phyloP scores from a whole-genome alignment of 345 rosid genomes.

The Sisymbrium irio region DNA sequence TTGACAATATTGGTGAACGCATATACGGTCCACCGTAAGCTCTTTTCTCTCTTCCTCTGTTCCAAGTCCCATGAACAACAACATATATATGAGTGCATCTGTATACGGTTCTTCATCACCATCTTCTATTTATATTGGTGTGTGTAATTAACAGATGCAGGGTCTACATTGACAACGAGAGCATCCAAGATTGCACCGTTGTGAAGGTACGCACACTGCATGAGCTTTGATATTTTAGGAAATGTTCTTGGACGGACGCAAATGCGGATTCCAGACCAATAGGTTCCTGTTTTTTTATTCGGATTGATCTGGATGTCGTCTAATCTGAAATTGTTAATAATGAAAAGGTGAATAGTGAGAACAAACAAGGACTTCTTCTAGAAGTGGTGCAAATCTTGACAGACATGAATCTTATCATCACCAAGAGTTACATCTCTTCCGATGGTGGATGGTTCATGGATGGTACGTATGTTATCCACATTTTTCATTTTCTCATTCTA shows the following conservation, averaged over 20 bases:
- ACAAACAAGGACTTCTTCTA: slow-evolving; percentile 72
- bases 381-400: slow-evolving; percentile 76
- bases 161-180: slow-evolving; percentile 69
- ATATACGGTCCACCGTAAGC: slow-evolving; percentile 63
- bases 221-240: not conserved
- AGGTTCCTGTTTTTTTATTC: not conserved
- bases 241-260: not conserved
- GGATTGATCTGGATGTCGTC: not conserved
- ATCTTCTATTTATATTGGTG: not conserved
- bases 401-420: slow-evolving; percentile 61
- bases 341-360: slow-evolving; percentile 56
- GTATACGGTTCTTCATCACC: slow-evolving; percentile 24
- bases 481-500: not conserved
- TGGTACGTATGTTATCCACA: slow-evolving; percentile 35
- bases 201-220: slow-evolving; percentile 45
- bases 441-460: slow-evolving; percentile 90
- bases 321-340: not conserved
- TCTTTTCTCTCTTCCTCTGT: not conserved
- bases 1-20: slow-evolving; percentile 61
- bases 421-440: slow-evolving; percentile 67
- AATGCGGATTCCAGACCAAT: not conserved
- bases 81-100: slow-evolving; percentile 36
- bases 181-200: slow-evolving; percentile 63
- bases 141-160: slow-evolving; percentile 50
- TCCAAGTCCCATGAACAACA: not conserved